These are phyloP conservation scores for Gracilaria domingensis DNA, from an alignment of 23 red algal species.

Conservation along the genomic window DNA sequence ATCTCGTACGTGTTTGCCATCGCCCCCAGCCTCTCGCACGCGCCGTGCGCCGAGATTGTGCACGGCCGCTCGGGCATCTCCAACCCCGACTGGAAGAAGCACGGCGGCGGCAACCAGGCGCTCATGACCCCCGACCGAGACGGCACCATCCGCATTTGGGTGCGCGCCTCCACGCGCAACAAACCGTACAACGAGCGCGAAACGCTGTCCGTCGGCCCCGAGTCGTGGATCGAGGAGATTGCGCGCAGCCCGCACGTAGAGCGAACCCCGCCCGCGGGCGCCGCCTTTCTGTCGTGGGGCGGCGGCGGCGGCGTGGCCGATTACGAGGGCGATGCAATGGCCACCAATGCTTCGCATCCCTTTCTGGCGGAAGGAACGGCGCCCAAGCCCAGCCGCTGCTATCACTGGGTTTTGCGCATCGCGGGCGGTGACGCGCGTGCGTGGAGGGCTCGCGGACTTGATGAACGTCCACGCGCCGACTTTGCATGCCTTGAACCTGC, in stretches of 20 bases:
- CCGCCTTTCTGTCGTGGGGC: conserved; percentile 78
- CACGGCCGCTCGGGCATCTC: conserved; percentile 76
- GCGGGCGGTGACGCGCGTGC: conserved; percentile 54
- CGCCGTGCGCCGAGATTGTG: conserved; percentile 54
- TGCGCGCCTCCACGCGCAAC: conserved; percentile 28
- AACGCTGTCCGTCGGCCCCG: conserved; percentile 25
- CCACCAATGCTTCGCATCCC: conserved; percentile 57
- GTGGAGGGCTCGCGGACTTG: conserved; percentile 79
- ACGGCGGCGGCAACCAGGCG: conserved; percentile 82
- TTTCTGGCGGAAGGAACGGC: conserved; percentile 42
- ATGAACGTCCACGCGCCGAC: conserved; percentile 79
- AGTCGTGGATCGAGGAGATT: conserved; percentile 81
- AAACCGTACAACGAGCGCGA: not conserved
- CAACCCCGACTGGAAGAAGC: conserved; percentile 80
- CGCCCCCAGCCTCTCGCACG: not conserved
- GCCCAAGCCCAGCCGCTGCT: conserved; percentile 59
- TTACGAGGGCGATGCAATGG: conserved; percentile 82
- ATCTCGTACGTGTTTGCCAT: conserved; percentile 46
- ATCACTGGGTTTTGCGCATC: conserved; percentile 72
- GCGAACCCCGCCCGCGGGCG: conserved; percentile 53
- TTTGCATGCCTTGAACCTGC: conserved; percentile 79
- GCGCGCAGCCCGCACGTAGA: conserved; percentile 84
- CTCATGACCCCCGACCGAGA: conserved; percentile 87
- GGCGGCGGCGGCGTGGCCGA: conserved; percentile 84
- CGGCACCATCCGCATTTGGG: conserved; percentile 83